Percentiles rank a stretch among this genome's conserved stretches.
phyloP scores from a whole-genome alignment of 1,139 yeast species.

The Debaryomyces singareniensis region DNA sequence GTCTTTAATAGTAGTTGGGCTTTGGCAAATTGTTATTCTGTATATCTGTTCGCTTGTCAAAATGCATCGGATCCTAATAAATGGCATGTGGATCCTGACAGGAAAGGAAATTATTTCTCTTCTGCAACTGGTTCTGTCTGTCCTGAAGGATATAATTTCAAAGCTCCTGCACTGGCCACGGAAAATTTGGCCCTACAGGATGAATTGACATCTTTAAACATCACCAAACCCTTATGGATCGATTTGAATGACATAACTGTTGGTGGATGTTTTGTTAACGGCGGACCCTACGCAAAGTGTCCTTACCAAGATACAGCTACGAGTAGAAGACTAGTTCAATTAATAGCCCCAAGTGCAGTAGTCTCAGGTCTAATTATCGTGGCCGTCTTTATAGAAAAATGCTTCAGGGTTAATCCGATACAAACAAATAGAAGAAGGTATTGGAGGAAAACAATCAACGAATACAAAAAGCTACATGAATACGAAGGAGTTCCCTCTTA shows the following conservation, averaged over 20 bases:
- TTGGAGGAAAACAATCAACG: constrained; percentile 33
- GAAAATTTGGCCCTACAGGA: constrained; percentile 29
- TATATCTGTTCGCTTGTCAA: constrained; percentile 52
- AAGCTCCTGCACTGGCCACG: constrained; percentile 48
- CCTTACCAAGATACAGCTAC: constrained; percentile 63
- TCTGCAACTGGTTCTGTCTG: constrained; percentile 37
- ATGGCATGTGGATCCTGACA: constrained; percentile 40
- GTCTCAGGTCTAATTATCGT: constrained; percentile 47
- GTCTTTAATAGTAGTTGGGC: constrained; percentile 48
- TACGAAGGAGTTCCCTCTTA: constrained; percentile 43
- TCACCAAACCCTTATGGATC: constrained; percentile 56
- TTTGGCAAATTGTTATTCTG: constrained; percentile 58
- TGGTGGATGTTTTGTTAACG: constrained; percentile 76
- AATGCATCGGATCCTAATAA: constrained; percentile 27
- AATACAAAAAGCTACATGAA: constrained; percentile 31
- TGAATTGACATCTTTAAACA: constrained; percentile 12
- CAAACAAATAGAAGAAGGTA: constrained; percentile 35
- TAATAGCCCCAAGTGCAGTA: constrained; percentile 62
- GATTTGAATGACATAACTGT: constrained; percentile 76
- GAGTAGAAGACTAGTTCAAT: constrained; percentile 50
- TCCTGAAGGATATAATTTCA: constrained; percentile 44
- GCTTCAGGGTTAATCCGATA: constrained; percentile 29
- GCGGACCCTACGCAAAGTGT: constrained; percentile 74
- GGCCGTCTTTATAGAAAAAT: constrained; percentile 31
- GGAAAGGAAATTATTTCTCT: constrained; percentile 44